These are phyloP conservation scores for Eustoma russellianum DNA, from an alignment of 257 asterid genomes.

Conservation along the genomic window DNA sequence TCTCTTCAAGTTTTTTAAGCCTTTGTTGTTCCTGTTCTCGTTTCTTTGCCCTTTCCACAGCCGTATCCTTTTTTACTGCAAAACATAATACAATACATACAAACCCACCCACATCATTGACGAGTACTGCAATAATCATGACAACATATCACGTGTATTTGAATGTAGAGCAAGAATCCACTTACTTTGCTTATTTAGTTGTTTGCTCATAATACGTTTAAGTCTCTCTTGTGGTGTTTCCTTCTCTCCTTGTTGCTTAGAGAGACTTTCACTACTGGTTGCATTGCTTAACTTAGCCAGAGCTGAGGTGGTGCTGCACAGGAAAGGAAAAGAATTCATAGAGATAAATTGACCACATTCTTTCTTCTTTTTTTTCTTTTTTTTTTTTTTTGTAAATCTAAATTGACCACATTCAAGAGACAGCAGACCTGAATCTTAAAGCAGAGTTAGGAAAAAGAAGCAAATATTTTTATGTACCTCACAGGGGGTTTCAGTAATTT, in stretches of 20 bases:
- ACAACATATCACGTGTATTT: too few species aligned
- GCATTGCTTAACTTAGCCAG: conserved; percentile 74
- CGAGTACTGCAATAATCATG: too few species aligned
- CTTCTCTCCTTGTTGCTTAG: conserved; percentile 83
- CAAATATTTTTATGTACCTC: conserved; percentile 25
- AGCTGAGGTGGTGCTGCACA: conserved; percentile 80
- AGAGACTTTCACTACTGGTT: conserved; percentile 47
- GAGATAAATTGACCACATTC: background rate
- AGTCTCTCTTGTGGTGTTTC: conserved; percentile 99
- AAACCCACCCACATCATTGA: too few species aligned
- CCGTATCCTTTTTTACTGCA: conserved; percentile 91
- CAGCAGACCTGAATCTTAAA: background rate
- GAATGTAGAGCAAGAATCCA: conserved; percentile 19
- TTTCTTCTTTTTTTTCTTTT: too few species aligned
- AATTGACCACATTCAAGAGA: background rate
- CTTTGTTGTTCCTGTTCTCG: conserved; percentile 83
- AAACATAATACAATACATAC: conserved; percentile 4
- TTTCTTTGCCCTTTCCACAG: conserved; percentile 85
- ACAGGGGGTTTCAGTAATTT: conserved; percentile 55
- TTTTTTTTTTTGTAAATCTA: too few species aligned
- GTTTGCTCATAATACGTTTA: conserved; percentile 94
- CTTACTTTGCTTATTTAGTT: conserved; percentile 95
- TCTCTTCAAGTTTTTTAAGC: conserved; percentile 89
- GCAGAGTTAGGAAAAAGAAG: conserved; percentile 2
- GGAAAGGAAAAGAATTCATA: conserved; percentile 8